Evolutionary conservation across 257 asterid genomes (phyloP), one percentile per base, ranked within the genome.

Genomic region (Solanum commersonii): DNA sequence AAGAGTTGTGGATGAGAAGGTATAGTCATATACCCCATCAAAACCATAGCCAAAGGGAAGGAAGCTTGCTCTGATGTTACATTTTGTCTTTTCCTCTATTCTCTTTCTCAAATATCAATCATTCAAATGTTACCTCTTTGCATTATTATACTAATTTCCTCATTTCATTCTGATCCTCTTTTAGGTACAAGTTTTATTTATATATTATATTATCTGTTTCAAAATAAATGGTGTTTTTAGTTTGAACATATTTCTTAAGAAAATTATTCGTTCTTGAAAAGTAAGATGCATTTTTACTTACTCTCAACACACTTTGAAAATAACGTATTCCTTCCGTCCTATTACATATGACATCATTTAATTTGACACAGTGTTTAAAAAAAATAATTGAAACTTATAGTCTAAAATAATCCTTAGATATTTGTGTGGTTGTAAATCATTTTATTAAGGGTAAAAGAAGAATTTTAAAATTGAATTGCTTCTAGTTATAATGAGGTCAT

Each of bases 11-110:
- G 96, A 93, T 93, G 97, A 94, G 97, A 92, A 88, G 90, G 93
- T 89, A 92, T 76, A 91, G 91, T 91, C 89, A 86, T 88, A 88
- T 88, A 88, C 86, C 89, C 88, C 93, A 91, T 88, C 92, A 92
- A 91, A 90, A 92, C 92, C 90, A 91, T 77, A 92, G 91, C 91
- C 93, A 87, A 89, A 89, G 90, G 91, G 93, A 73, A 89, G 89
- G 91, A 92, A 86, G 84, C 92, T 89, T 87, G 85, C 88, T 91
- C 95, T 94, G 96, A 92, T 95, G 96, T 93, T 92, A 87, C 90
- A 87, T 35, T 95, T 95, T 95, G 98, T 95, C 97, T 92, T 93
- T 93, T 95, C 87, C 91, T 91, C 89, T 93, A 95, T 92, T 89
- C 82, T 74, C 90, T 89, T 59, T 92, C 84, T 85, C 89, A 81